Conservation (phyloP, 805 yeast genomes). For the Myxozyma monticola region DNA sequence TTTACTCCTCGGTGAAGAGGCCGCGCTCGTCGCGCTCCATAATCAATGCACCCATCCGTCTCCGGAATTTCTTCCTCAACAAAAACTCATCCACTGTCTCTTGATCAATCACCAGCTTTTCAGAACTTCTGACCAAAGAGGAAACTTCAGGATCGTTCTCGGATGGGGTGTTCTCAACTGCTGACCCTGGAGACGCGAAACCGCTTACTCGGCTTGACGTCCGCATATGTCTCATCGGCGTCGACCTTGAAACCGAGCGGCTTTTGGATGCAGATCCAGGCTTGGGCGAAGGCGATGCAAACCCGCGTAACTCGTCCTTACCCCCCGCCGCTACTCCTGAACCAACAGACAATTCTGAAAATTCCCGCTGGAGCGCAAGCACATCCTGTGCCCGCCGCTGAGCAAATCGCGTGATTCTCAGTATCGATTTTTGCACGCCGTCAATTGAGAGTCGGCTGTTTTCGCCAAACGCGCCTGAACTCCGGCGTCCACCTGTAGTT, state of each 20-base stretch:
- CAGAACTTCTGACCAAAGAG: background rate
- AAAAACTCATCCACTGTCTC: conserved; percentile 19
- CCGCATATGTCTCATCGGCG: background rate
- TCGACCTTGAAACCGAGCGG: background rate
- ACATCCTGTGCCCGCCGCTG: conserved; percentile 19
- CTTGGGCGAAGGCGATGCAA: background rate
- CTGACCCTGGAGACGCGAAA: too few relatives aligned
- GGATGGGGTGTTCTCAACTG: background rate
- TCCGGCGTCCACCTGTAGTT: too few relatives aligned
- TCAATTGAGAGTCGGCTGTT: conserved; percentile 15
- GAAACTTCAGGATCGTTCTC: background rate
- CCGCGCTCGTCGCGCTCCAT: conserved; percentile 2
- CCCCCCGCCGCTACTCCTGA: too few relatives aligned
- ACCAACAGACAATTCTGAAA: conserved; percentile 1
- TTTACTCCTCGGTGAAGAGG: conserved; percentile 10
- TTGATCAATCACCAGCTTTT: conserved; percentile 10
- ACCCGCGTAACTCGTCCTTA: background rate
- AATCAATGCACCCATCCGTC: conserved; percentile 1
- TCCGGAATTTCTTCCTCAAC: conserved; percentile 6
- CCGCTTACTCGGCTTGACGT: background rate
- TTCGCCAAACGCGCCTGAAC: too few relatives aligned
- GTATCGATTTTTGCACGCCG: conserved; percentile 22
- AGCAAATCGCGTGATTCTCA: conserved; percentile 20
- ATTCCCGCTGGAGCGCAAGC: conserved; percentile 5
- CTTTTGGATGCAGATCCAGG: background rate